These are phyloP conservation scores for Neoboletus subvelutipes DNA, from an alignment of 768 basidiomycete genomes.

Conservation along the genomic window DNA sequence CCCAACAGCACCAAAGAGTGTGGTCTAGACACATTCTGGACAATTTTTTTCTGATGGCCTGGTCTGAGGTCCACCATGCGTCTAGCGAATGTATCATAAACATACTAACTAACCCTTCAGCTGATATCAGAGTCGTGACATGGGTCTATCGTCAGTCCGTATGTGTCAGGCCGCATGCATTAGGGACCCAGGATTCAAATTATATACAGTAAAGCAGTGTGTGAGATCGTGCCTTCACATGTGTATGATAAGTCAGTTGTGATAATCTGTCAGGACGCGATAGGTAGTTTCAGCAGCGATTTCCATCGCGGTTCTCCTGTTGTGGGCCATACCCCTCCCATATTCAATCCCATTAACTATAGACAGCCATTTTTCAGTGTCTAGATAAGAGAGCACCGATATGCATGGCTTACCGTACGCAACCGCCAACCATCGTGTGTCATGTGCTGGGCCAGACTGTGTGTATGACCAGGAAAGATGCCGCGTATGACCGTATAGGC, in stretches of 20 bases:
- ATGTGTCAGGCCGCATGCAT: too few species aligned
- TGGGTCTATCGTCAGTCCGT: too few species aligned
- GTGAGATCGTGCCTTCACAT: conserved; percentile 5
- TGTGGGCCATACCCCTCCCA: conserved; percentile 25
- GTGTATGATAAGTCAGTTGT: conserved; percentile 15
- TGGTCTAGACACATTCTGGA: too few species aligned
- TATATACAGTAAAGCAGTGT: not conserved
- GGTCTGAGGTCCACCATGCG: too few species aligned
- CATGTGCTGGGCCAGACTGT: conserved; percentile 24
- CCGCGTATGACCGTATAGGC: conserved; percentile 30
- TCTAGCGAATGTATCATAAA: too few species aligned
- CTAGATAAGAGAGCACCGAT: not conserved
- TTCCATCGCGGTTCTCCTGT: conserved; percentile 33
- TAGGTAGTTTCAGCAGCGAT: conserved; percentile 28
- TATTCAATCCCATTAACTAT: conserved; percentile 29
- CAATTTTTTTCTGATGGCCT: too few species aligned
- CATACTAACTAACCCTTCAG: too few species aligned
- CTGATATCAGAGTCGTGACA: too few species aligned
- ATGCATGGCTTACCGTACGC: conserved; percentile 24
- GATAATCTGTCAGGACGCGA: conserved; percentile 21
- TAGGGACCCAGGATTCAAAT: not conserved
- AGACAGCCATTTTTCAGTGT: not conserved
- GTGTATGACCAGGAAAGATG: conserved; percentile 22
- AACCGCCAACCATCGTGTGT: conserved; percentile 25
- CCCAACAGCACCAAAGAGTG: too few species aligned